These are phyloP conservation scores for Prunus fruticosa DNA, from an alignment of 306 rosid species.

Conservation along the genomic window DNA sequence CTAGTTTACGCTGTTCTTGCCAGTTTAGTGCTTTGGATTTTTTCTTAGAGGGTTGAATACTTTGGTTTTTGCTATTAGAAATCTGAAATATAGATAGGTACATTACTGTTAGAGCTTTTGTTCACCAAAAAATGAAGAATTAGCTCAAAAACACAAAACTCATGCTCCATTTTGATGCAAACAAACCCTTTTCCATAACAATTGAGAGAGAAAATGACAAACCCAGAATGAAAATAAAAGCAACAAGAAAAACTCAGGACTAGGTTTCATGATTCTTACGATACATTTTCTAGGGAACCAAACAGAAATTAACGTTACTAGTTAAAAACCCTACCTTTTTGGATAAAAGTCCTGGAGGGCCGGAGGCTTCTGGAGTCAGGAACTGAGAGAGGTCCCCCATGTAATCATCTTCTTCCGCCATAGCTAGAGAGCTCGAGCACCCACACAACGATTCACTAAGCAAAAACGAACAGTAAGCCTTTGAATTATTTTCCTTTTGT, in stretches of 20 bases:
- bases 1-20: conserved; percentile 73
- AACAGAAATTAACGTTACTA: not conserved
- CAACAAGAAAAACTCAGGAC: not conserved
- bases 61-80: conserved; percentile 30
- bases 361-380: conserved; percentile 43
- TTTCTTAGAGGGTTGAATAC: conserved; percentile 46
- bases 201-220: not conserved
- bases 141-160: not conserved
- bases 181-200: not conserved
- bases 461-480: not conserved
- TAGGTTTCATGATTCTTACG: not conserved
- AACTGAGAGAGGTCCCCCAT: conserved; percentile 80
- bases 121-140: not conserved
- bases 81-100: conserved; percentile 24
- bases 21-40: conserved; percentile 47
- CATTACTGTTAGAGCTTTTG: not conserved
- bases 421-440: conserved; percentile 18
- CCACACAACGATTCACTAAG: not conserved
- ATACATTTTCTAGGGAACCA: not conserved
- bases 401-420: conserved; percentile 74
- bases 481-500: not conserved
- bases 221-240: not conserved
- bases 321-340: conserved; percentile 34
- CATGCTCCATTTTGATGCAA: not conserved
- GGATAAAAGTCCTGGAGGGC: conserved; percentile 36